Evolutionary conservation across 129 eudicot species (phyloP).

Genomic region (Daucus carota): DH1_v3.0 NC_030387.2:29168501-29169000

Average conservation of each 20-base stretch:
- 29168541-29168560: neutral
- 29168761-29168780: neutral
- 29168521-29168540: too few species aligned
- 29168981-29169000: too few species aligned
- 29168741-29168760: slow-evolving; percentile 9
- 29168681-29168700: slow-evolving; percentile 24
- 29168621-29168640: slow-evolving; percentile 23
- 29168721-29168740: slow-evolving; percentile 12
- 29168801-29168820: neutral
- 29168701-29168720: slow-evolving; percentile 1
- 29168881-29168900: too few species aligned
- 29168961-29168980: too few species aligned
- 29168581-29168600: slow-evolving; percentile 12
- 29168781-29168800: neutral
- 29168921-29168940: too few species aligned
- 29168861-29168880: slow-evolving; percentile 11
- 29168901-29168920: too few species aligned
- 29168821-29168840: slow-evolving; percentile 24
- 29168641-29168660: slow-evolving; percentile 15
- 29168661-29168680: slow-evolving; percentile 27
- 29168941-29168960: too few species aligned
- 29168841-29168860: slow-evolving; percentile 14
- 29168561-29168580: slow-evolving; percentile 25
- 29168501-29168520: slow-evolving; percentile 11
- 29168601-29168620: slow-evolving; percentile 26